Conservation (phyloP, 1,284 basidiomycete species). For the Omphalotus olearius region DNA sequence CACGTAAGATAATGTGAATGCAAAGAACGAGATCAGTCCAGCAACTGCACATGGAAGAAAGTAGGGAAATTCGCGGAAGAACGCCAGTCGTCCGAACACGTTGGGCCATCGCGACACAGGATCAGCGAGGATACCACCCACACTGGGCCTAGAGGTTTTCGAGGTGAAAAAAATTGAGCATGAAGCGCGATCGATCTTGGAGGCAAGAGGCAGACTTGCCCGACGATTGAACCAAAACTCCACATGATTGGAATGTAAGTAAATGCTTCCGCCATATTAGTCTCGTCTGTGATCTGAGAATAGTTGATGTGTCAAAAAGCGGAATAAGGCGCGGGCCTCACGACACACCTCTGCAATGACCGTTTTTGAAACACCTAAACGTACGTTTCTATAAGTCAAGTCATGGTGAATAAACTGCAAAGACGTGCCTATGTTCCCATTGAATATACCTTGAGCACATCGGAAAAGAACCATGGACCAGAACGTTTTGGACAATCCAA, state of each 20-base stretch:
- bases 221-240: conserved; percentile 35
- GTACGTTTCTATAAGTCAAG: background rate
- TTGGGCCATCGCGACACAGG: conserved; percentile 37
- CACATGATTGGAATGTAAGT: conserved; percentile 38
- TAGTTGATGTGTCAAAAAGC: background rate
- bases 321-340: background rate
- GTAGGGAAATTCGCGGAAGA: conserved; percentile 35
- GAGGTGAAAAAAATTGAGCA: background rate
- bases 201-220: conserved; percentile 22
- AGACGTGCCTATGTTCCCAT: conserved; percentile 38
- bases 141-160: conserved; percentile 27
- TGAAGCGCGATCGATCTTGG: background rate
- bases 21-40: conserved; percentile 23
- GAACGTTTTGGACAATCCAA: conserved; percentile 40
- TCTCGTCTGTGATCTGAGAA: conserved; percentile 32
- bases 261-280: conserved; percentile 42
- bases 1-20: conserved; percentile 25
- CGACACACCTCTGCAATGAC: conserved; percentile 30
- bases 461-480: conserved; percentile 34
- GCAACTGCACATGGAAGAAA: conserved; percentile 36
- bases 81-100: conserved; percentile 24
- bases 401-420: conserved; percentile 1
- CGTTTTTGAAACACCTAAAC: conserved; percentile 32
- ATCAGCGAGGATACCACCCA: conserved; percentile 37
- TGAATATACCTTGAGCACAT: conserved; percentile 39